Evolutionary conservation across 768 basidiomycete species (phyloP).

Genomic region (Tricholoma terreum): DNA sequence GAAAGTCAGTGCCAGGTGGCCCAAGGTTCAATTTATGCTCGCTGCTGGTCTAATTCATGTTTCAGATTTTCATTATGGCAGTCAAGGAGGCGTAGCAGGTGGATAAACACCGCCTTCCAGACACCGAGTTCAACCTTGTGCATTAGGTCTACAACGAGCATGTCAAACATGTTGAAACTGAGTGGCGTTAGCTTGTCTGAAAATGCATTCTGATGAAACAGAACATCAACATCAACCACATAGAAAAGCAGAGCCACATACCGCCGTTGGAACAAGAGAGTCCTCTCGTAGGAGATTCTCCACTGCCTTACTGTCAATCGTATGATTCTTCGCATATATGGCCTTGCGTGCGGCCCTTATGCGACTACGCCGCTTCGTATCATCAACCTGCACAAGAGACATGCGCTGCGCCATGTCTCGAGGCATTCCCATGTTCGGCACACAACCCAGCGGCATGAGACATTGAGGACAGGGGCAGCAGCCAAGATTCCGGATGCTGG

Average conservation of each 20-base stretch:
- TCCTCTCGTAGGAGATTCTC: constrained; percentile 21
- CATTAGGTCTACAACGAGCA: constrained; percentile 32
- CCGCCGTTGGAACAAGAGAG: constrained; percentile 9
- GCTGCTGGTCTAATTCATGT: constrained; percentile 17
- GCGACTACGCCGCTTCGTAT: not conserved
- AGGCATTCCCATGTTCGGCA: constrained; percentile 4
- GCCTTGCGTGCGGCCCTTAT: constrained; percentile 16
- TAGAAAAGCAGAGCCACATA: not conserved
- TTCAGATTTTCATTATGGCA: constrained; percentile 10
- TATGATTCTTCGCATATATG: constrained; percentile 25
- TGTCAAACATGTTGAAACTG: constrained; percentile 23
- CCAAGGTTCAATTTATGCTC: constrained; percentile 11
- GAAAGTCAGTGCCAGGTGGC: not conserved
- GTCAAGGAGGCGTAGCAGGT: constrained; percentile 33
- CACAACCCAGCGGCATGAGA: constrained; percentile 1
- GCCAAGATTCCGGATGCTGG: constrained; percentile 10
- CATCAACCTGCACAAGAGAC: constrained; percentile 6
- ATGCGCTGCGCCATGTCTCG: not conserved
- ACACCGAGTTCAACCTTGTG: constrained; percentile 38
- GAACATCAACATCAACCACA: not conserved
- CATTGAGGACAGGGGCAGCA: constrained; percentile 16
- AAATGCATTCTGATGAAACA: not conserved
- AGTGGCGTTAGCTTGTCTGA: not conserved
- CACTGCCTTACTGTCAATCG: constrained; percentile 21
- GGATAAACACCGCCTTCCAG: constrained; percentile 33